Conservation (phyloP, 2,329 filamentous ascomycete species). For the Colletotrichum liriopes region DNA sequence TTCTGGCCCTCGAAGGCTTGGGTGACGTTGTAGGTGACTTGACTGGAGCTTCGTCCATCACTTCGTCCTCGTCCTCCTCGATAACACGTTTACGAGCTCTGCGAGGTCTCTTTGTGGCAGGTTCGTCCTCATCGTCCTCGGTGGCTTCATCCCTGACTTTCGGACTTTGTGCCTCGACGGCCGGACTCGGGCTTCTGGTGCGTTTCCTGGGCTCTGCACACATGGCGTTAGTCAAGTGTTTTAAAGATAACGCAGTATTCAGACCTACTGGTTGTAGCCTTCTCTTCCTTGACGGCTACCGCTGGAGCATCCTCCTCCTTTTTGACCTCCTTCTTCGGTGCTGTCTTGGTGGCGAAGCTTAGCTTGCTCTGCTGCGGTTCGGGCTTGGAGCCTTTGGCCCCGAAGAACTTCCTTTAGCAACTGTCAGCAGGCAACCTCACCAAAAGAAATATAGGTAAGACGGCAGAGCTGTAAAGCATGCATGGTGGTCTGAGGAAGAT, state of each 20-base stretch:
- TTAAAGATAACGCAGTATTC: background rate
- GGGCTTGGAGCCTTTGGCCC: conserved; percentile 72
- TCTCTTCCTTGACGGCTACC: conserved; percentile 55
- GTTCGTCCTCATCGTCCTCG: conserved; percentile 71
- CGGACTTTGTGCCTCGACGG: conserved; percentile 44
- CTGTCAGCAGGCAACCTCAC: conserved; percentile 24
- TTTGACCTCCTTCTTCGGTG: conserved; percentile 51
- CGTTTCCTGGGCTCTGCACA: conserved; percentile 64
- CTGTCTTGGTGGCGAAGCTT: conserved; percentile 76
- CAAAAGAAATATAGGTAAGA: background rate
- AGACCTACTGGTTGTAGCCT: conserved; percentile 46
- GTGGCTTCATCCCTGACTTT: conserved; percentile 54
- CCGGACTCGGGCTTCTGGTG: conserved; percentile 48
- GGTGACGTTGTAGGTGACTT: conserved; percentile 44
- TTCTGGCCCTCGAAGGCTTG: conserved; percentile 19
- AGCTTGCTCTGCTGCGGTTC: conserved; percentile 83
- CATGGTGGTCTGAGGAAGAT: conserved; percentile 1
- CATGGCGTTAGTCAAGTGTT: background rate
- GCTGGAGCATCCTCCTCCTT: conserved; percentile 52
- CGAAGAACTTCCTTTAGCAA: conserved; percentile 85
- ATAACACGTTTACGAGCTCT: conserved; percentile 60
- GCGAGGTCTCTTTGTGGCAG: conserved; percentile 71
- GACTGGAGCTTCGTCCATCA: conserved; percentile 53
- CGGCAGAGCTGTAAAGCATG: background rate
- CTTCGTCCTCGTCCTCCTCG: conserved; percentile 65